Percentiles rank a stretch among this genome's conserved stretches.
phyloP scores from a whole-genome alignment of 2,329 filamentous ascomycete genomes.

The Colletotrichum sp. region DNA sequence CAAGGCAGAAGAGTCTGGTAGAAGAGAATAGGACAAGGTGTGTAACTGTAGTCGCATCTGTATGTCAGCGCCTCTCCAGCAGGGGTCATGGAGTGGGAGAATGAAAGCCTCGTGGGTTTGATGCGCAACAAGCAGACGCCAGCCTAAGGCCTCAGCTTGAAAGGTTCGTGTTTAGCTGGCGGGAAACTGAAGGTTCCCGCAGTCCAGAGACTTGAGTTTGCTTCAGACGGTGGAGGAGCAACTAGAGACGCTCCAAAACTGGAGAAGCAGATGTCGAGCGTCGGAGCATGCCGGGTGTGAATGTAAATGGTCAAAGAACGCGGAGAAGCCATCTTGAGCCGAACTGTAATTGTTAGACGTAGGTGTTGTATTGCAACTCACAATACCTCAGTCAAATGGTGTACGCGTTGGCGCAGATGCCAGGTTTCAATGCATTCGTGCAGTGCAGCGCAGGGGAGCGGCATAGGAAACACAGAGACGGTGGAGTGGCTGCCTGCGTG shows the following conservation, averaged over 20 bases:
- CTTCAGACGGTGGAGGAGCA: conserved; percentile 17
- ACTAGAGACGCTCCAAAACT: background rate
- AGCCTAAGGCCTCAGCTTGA: background rate
- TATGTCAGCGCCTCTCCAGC: background rate
- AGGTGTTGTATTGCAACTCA: background rate
- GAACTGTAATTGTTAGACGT: background rate
- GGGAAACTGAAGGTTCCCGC: background rate
- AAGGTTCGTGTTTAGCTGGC: conserved; percentile 2
- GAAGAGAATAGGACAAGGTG: background rate
- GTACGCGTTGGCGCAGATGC: background rate
- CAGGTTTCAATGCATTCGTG: conserved; percentile 9
- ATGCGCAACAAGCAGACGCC: conserved; percentile 5
- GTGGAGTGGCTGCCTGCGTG: background rate
- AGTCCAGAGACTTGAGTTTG: background rate
- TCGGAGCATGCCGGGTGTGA: conserved; percentile 9
- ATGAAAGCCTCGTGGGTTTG: conserved; percentile 1
- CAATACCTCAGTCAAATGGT: conserved; percentile 3
- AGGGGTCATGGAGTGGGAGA: background rate
- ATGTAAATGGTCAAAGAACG: background rate
- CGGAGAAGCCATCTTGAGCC: background rate
- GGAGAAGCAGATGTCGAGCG: background rate
- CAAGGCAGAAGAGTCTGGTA: background rate
- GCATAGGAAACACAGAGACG: background rate
- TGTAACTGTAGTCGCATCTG: background rate
- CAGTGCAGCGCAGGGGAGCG: background rate